Evolutionary conservation across 257 asterid species (phyloP), one percentile per base, ranked within the genome.

Genomic region (Petrea volubilis): DNA sequence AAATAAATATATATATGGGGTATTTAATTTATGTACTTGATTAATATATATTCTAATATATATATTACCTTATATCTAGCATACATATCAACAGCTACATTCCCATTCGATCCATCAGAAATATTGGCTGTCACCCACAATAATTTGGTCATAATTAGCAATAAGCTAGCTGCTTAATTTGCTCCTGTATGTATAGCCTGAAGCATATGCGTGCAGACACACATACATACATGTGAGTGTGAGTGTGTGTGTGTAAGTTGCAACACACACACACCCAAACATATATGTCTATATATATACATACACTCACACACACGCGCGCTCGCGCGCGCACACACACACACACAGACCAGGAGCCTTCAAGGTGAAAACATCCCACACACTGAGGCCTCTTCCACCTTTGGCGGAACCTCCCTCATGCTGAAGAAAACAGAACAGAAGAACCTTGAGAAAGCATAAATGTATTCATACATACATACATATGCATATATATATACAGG

Each of bases 291-390:
- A 17, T 4, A 59, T 73, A 76, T 38, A 76, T 70, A 41, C 61
- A 34, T 12, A 36, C 24, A 50, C 8, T 1, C 9, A 34, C 9
- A 34, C 1, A 34, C 5, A 34, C 40, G 12, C 7, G 12, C 11
- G 46, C 11, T 6, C 12, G 46, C 11, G 46, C 12, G 46, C 11
- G 46, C 11, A 8, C 11, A 14, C 11, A 14, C 11, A 15, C 2
- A 8, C 23, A 5, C 21, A 31, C 51, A 23, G 43, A 67, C 72
- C 72, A 25, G 72, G 71, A 27, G 21, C 27, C 4, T 14, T 7
- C 27, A 53, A 13, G 27, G 83, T 71, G 68, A 77, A 83, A 60
- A 21, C 43, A 83, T 80, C 88, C 88, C 88, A 83, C 10, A 68
- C 28, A 15, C 83, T 80, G 13, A 20, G 38, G 20, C 85, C 78